Evolutionary conservation across 2,329 filamentous ascomycete genomes (phyloP), one percentile per base, ranked within the genome.

Genomic region (Ophiostoma australiae): DNA sequence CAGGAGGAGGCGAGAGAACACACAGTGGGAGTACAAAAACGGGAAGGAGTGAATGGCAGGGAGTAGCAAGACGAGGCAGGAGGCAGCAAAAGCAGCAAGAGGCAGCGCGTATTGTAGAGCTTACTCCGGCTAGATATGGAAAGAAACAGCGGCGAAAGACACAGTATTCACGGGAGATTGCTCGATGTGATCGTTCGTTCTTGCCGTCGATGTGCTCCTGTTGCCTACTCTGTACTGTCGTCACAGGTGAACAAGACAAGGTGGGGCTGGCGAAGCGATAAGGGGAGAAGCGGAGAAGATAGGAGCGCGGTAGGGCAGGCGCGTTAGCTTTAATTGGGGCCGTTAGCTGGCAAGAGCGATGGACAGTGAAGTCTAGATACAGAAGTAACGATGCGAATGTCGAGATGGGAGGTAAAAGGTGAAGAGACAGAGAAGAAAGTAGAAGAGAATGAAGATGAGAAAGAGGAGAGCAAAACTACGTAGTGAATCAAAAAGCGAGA

Each of bases 181-280:
- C 35, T 39, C n/a, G 66, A 41, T 41, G 39, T 67, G 39, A 31
- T 8, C 2, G 65, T 31, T 67, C n/a, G 39, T 48, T 44, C n/a
- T 48, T 67, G 66, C 66, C 66, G 66, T 67, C 66, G 66, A 67
- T 67, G 65, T 67, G 65, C 65, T 67, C 35, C 65, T 67, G 66
- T 8, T 39, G 70, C 33, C 41, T 52, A 27, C 27, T 31, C 27
- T 31, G 27, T 31, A 31, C 66, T 35, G 58, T 52, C 37, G 44
- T 35, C 48, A 67, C 69, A 27, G 39, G 66, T 65, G n/a, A 37
- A 23, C 66, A 48, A 48, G 44, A 48, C 44, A 7, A 41, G 66
- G 66, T 67, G 66, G 66, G 66, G 66, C 66, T 39, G 7, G 23
- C 39, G 66, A 27, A 23, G 39, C 66, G 66, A 67, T 67, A 67